Evolutionary conservation across 805 yeast genomes (phyloP), one percentile per base, ranked within the genome.

Genomic region (Starmerella floricola): DNA sequence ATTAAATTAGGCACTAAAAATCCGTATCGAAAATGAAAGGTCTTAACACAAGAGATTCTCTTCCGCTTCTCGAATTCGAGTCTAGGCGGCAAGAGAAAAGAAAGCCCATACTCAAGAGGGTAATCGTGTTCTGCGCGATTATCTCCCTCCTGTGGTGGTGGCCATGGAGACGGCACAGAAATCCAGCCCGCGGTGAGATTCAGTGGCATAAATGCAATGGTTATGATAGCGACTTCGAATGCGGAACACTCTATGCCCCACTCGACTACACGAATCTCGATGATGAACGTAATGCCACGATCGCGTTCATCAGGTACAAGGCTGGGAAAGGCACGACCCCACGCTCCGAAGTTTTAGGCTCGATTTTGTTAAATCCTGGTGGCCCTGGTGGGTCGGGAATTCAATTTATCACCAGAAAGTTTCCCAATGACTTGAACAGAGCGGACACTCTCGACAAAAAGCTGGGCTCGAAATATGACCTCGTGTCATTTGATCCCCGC

Each of bases 321-420:
- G 49, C 49, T 4, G 49, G 49, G 3, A 36, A 30, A 4, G 49
- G 49, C 17, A 19, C 21, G 8, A 42, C 53, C 12, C 33, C 42
- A 3, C 31, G 35, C 6, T 44, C 48, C 18, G 43, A 41, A 12
- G 42, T 44, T 16, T 40, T 49, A 2, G 56, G 56, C 31, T 38
- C 53, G 10, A 26, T 52, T 6, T 35, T 52, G 4, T 29, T 52
- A 37, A 52, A 52, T 40, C 56, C 56, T 5, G 56, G 56, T 11
- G 55, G 56, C 13, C 56, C 56, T 13, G 56, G 56, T 13, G 54
- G 47, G 6, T 45, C 51, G 15, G 56, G 56, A 6, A 37, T 51
- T 10, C 10, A 20, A 20, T 13, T 37, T 47, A 21, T 37, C 36
- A 36, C 28, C 23, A 6, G 31, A 5, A 15, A 17, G 27, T 4